These are phyloP conservation scores for Gossypium lobatum DNA, from an alignment of 441 rosid species.

Conservation along the genomic window DNA sequence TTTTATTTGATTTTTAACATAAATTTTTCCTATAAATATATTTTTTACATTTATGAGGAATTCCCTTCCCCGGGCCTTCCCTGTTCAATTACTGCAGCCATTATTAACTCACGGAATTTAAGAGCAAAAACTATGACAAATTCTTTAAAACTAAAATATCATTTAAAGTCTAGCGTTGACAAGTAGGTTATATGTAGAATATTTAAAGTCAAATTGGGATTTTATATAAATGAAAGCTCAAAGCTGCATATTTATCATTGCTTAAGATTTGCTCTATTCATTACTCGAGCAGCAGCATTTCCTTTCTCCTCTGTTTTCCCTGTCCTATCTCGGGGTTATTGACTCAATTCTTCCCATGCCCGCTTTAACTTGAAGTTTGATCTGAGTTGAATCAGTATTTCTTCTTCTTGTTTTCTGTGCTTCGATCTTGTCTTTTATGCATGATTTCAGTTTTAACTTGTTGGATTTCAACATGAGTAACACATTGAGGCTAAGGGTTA, in stretches of 20 bases:
- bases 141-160: neutral
- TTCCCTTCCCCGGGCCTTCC: neutral
- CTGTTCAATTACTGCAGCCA: neutral
- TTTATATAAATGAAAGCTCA: slow-evolving; percentile 2
- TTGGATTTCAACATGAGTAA: slow-evolving; percentile 35
- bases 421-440: neutral
- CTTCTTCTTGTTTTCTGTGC: neutral
- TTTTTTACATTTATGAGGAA: too few relatives aligned
- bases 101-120: neutral
- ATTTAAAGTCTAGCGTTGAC: slow-evolving; percentile 17
- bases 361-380: neutral
- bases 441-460: neutral
- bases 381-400: neutral
- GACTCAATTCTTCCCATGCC: neutral
- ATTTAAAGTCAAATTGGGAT: neutral
- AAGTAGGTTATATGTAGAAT: slow-evolving; percentile 14
- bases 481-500: slow-evolving; percentile 37
- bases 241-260: neutral
- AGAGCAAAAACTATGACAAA: neutral
- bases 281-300: neutral
- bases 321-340: neutral
- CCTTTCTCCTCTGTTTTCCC: neutral
- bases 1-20: too few relatives aligned
- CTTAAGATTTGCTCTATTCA: neutral
- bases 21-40: too few relatives aligned